These are phyloP conservation scores for Aeminium ludgeri DNA, from an alignment of 495 filamentous ascomycete genomes.

Conservation along the genomic window DNA sequence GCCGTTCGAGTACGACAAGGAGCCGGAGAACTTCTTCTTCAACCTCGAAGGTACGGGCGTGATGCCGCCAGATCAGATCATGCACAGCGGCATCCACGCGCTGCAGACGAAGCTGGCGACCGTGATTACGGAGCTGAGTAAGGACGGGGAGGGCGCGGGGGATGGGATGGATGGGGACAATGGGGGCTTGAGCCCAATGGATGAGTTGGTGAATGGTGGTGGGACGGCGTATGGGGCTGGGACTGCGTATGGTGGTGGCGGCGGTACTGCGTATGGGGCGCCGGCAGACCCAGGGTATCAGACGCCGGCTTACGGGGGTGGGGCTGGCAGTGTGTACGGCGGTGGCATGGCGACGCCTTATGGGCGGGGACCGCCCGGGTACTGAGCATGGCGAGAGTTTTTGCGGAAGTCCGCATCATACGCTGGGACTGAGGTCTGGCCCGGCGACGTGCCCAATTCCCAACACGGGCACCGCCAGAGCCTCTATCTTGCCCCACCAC, in stretches of 20 bases:
- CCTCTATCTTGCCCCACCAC: too few species aligned
- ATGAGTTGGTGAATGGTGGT: slow-evolving; percentile 24
- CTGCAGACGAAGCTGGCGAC: slow-evolving; percentile 77
- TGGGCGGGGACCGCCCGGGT: slow-evolving; percentile 1
- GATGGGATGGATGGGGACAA: slow-evolving; percentile 31
- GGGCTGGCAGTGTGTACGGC: slow-evolving; percentile 6
- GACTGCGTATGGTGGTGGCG: slow-evolving; percentile 5
- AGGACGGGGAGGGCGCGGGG: slow-evolving; percentile 28
- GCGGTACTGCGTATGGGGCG: not conserved
- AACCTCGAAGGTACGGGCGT: slow-evolving; percentile 81
- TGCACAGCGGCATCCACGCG: slow-evolving; percentile 76
- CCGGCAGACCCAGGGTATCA: slow-evolving; percentile 3
- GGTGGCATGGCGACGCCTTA: slow-evolving; percentile 16
- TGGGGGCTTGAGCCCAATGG: slow-evolving; percentile 26
- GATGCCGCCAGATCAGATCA: slow-evolving; percentile 69
- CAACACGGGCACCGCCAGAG: too few species aligned
- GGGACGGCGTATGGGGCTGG: slow-evolving; percentile 13
- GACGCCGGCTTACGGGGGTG: slow-evolving; percentile 9
- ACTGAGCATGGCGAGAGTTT: too few species aligned
- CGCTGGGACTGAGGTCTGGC: too few species aligned
- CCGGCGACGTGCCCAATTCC: too few species aligned
- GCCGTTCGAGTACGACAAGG: slow-evolving; percentile 79
- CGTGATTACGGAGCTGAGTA: slow-evolving; percentile 53
- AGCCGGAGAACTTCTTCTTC: slow-evolving; percentile 71
- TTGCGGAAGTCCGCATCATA: too few species aligned